Conservation (phyloP, 2,329 filamentous ascomycete genomes). For the Penicillium sp. region DNA sequence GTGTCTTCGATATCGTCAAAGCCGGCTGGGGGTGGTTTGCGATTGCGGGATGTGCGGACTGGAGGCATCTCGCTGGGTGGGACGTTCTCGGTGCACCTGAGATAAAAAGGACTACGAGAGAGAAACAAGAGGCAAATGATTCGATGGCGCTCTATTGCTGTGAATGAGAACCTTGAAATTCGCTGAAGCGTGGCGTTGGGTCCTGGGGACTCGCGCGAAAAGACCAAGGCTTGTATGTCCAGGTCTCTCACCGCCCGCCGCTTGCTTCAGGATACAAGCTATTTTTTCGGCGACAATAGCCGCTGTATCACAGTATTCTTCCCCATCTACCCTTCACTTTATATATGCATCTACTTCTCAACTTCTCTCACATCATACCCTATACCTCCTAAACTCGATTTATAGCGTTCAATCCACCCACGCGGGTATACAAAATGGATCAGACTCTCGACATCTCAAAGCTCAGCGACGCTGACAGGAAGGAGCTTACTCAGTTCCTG, state of each 20-base stretch:
- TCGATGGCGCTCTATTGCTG: not conserved
- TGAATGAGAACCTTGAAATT: not conserved
- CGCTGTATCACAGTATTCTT: not conserved
- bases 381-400: not conserved
- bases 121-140: constrained; percentile 3
- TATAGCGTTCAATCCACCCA: not conserved
- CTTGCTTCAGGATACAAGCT: not conserved
- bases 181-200: not conserved
- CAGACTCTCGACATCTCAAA: constrained; percentile 67
- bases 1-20: constrained; percentile 73
- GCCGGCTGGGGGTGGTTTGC: constrained; percentile 68
- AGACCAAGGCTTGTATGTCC: not conserved
- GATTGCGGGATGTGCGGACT: constrained; percentile 62
- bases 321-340: not conserved
- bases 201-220: not conserved
- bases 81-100: not conserved
- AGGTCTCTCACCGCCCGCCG: constrained; percentile 1
- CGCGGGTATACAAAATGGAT: constrained; percentile 38
- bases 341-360: not conserved
- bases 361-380: not conserved
- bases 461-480: constrained; percentile 81
- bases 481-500: constrained; percentile 85
- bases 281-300: constrained; percentile 7
- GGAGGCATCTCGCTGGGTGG: constrained; percentile 58
- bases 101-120: not conserved